Evolutionary conservation across 306 rosid species (phyloP), one percentile per base, ranked within the genome.

Genomic region (Begonia peltatifolia): DNA sequence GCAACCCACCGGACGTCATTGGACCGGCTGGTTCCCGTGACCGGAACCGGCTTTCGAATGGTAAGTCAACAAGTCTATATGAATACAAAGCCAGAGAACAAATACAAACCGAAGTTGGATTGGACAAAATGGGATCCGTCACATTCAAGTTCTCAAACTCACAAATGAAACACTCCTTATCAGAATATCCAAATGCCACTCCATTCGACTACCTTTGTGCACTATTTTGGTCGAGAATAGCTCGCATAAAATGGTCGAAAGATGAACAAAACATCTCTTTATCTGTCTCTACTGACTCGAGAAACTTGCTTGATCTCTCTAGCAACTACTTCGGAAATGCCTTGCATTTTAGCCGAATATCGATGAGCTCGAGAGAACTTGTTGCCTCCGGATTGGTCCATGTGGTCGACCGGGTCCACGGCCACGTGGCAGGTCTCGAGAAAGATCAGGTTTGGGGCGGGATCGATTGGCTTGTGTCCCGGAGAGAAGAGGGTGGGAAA

Each of bases 131-230:
- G 73, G 66, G 67, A 56, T 62, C 86, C 0, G 63, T 68, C 59
- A 83, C 86, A 20, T 80, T 77, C 75, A 80, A 64, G 66, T 80
- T 87, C 56, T 41, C 88, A 3, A 14, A 43, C 55, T 72, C 82
- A 4, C 50, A 20, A 14, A 76, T 83, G 11, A 50, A 68, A 6
- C 61, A 59, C 3, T 44, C 62, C 17, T 73, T 83, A 50, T 43
- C 46, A 5, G 44, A 62, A 35, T 71, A 76, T 43, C 63, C 79
- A 9, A 38, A 63, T 42, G 86, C 69, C 42, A 83, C 87, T 3
- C 82, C 89, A 6, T 83, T 87, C 36, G 87, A 87, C 38, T 53
- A 77, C 9, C 94, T 83, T 1, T 63, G 74, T 0, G 84, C 84
- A 10, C 63, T 87, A 63, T 80, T 87, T 22, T 87, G 94, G 84